phyloP scores from a whole-genome alignment of 352 stramenopile genomes.

The Phytophthora agathidicida region DNA sequence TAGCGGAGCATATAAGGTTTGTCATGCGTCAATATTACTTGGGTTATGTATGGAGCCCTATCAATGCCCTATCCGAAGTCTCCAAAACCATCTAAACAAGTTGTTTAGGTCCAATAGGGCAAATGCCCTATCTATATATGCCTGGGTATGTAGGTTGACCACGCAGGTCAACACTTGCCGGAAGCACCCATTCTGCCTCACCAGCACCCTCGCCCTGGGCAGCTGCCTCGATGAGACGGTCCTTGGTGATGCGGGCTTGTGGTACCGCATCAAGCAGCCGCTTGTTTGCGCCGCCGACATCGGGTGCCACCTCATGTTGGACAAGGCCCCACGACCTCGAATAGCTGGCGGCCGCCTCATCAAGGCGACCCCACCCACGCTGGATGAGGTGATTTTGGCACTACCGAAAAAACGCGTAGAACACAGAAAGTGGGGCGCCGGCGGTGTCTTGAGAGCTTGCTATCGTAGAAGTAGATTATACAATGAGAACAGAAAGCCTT shows the following conservation, averaged over 20 bases:
- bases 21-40: too few species aligned
- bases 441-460: neutral
- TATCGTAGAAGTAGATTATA: neutral
- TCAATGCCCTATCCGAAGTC: too few species aligned
- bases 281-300: neutral
- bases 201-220: neutral
- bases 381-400: constrained; percentile 2
- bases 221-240: neutral
- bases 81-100: too few species aligned
- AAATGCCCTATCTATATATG: too few species aligned
- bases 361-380: neutral
- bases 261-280: neutral
- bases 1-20: too few species aligned
- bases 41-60: too few species aligned
- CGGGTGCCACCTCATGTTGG: neutral
- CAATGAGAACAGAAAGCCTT: too few species aligned
- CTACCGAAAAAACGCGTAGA: constrained; percentile 3
- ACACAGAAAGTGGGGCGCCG: neutral
- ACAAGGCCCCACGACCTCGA: neutral
- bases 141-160: neutral
- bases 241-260: neutral
- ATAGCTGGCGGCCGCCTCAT: neutral
- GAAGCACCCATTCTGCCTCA: constrained; percentile 3
- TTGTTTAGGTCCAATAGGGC: too few species aligned
- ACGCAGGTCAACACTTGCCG: neutral